These are phyloP conservation scores for Metarhizium sp. DNA, from an alignment of 2,329 filamentous ascomycete genomes.

Conservation along the genomic window DNA sequence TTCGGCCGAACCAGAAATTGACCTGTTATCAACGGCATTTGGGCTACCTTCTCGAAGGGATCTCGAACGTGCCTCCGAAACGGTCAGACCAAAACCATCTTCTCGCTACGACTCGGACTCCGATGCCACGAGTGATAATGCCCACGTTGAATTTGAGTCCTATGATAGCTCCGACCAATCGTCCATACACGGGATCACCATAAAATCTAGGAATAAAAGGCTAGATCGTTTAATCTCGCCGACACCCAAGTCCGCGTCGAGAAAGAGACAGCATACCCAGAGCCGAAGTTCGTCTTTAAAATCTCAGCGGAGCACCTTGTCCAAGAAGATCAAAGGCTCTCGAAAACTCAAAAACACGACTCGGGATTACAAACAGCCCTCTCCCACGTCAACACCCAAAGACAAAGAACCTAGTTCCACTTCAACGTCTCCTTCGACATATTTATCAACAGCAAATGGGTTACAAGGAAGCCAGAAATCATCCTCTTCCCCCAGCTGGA, in stretches of 20 bases:
- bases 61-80: constrained; percentile 5
- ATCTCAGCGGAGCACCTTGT: background rate
- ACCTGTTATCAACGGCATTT: constrained; percentile 18
- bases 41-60: constrained; percentile 15
- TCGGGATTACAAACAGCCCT: background rate
- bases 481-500: background rate
- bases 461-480: background rate
- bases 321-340: background rate
- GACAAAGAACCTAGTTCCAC: background rate
- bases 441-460: background rate
- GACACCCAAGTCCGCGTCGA: background rate
- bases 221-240: background rate
- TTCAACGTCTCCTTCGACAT: background rate
- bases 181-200: background rate
- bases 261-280: constrained; percentile 1
- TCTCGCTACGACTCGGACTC: background rate
- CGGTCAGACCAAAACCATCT: background rate
- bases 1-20: constrained; percentile 10
- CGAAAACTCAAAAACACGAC: background rate
- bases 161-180: background rate
- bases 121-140: constrained; percentile 1
- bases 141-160: background rate
- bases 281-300: background rate
- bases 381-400: background rate
- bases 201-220: background rate